These are phyloP conservation scores for Leonotis leonurus DNA, from an alignment of 257 asterid genomes.

Conservation along the genomic window DNA sequence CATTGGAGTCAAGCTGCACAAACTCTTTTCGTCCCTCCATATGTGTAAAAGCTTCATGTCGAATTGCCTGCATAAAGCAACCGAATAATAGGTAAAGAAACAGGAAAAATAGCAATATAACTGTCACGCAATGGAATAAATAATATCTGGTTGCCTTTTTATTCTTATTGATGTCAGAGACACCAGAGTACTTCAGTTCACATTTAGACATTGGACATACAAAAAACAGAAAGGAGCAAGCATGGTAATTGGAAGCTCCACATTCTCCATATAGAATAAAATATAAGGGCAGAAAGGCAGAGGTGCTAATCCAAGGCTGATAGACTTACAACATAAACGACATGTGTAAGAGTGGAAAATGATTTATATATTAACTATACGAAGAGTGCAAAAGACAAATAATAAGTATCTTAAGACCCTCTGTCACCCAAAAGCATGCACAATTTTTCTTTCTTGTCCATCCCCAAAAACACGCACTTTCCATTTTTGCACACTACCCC, in stretches of 20 bases:
- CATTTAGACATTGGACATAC: neutral
- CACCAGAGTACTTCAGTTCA: neutral
- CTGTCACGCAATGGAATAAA: neutral
- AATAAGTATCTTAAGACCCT: neutral
- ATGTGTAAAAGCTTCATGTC: constrained; percentile 98
- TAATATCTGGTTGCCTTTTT: neutral
- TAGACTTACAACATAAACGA: neutral
- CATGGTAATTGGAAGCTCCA: neutral
- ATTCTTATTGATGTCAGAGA: neutral
- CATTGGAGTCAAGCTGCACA: constrained; percentile 92
- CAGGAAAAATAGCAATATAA: neutral
- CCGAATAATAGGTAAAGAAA: too few species aligned
- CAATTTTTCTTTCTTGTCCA: too few species aligned
- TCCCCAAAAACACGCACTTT: too few species aligned
- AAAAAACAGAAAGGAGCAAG: neutral
- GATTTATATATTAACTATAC: neutral
- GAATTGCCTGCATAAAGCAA: constrained; percentile 61
- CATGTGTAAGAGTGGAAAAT: neutral
- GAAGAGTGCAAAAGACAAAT: neutral
- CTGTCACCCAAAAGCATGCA: too few species aligned
- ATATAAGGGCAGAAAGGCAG: neutral
- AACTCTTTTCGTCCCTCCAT: constrained; percentile 91
- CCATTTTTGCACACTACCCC: too few species aligned
- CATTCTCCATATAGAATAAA: neutral
- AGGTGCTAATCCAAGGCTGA: neutral